These are phyloP conservation scores for Nannochloropsis salina DNA, from an alignment of 108 stramenopile species.

Conservation along the genomic window DNA sequence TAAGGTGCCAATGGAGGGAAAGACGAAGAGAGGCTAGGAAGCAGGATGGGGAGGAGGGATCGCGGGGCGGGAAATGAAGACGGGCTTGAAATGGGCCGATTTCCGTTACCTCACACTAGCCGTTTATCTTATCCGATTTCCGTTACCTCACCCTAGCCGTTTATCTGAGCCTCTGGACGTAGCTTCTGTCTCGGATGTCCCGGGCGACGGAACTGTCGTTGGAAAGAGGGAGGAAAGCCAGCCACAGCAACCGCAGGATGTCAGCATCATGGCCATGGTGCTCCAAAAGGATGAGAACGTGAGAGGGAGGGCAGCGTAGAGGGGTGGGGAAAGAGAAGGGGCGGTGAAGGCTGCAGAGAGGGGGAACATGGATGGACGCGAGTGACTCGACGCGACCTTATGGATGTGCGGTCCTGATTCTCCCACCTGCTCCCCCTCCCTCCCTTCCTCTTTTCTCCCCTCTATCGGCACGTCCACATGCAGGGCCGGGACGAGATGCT, in stretches of 20 bases:
- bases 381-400: no score
- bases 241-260: background rate
- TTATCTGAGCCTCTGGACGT: no score
- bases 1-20: background rate
- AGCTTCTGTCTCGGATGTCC: no score
- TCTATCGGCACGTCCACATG: background rate
- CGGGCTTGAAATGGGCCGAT: no score
- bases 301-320: no score
- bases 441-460: background rate
- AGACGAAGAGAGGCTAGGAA: background rate
- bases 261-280: background rate
- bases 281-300: background rate
- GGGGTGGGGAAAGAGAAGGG: background rate
- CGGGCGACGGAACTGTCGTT: no score
- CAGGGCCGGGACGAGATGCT: conserved; percentile 15
- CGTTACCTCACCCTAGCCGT: no score
- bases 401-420: background rate
- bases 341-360: background rate
- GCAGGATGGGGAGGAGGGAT: background rate
- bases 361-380: background rate
- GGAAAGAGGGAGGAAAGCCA: background rate
- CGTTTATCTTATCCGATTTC: no score
- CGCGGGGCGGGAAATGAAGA: no score
- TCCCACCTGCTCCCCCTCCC: background rate
- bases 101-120: no score